These are phyloP conservation scores for Thermothielavioides terrestris DNA, from an alignment of 495 filamentous ascomycete species.

Conservation along the genomic window DNA sequence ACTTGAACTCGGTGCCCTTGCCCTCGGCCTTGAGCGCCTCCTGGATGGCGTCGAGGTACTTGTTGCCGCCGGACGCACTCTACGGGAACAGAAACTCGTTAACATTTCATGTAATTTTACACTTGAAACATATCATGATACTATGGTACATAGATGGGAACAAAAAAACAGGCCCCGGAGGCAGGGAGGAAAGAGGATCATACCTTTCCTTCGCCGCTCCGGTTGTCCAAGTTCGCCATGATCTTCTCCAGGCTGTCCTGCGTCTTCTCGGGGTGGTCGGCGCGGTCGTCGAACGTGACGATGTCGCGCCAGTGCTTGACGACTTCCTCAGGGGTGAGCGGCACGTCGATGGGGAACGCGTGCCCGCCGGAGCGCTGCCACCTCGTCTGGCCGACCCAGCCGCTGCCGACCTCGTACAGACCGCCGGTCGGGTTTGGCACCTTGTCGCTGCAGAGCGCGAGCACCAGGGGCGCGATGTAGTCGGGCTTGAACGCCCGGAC, in stretches of 20 bases:
- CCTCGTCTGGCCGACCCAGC: constrained; percentile 84
- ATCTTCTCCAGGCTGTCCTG: constrained; percentile 74
- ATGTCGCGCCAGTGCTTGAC: constrained; percentile 70
- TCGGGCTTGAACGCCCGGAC: constrained; percentile 99
- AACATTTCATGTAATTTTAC: constrained; percentile 20
- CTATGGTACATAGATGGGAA: constrained; percentile 18
- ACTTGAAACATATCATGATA: constrained; percentile 21
- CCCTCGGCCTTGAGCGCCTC: constrained; percentile 63
- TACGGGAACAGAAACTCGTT: constrained; percentile 26
- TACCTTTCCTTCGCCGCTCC: constrained; percentile 43
- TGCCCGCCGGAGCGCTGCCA: constrained; percentile 92
- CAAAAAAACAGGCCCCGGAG: constrained; percentile 8
- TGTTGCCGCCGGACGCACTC: constrained; percentile 31
- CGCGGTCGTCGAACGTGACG: constrained; percentile 77
- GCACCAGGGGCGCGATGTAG: constrained; percentile 90
- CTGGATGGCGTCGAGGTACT: constrained; percentile 62
- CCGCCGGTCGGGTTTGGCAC: constrained; percentile 76
- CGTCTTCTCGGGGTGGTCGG: constrained; percentile 76
- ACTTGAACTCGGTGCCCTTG: constrained; percentile 70
- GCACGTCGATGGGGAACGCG: constrained; percentile 84
- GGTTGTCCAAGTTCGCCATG: constrained; percentile 87
- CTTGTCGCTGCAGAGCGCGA: constrained; percentile 81
- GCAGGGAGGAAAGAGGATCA: constrained; percentile 25
- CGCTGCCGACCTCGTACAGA: constrained; percentile 93
- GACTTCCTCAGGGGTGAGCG: constrained; percentile 81